Base-by-base conservation (phyloP, 768 basidiomycete species). In the Termitomyces heimii region DNA sequence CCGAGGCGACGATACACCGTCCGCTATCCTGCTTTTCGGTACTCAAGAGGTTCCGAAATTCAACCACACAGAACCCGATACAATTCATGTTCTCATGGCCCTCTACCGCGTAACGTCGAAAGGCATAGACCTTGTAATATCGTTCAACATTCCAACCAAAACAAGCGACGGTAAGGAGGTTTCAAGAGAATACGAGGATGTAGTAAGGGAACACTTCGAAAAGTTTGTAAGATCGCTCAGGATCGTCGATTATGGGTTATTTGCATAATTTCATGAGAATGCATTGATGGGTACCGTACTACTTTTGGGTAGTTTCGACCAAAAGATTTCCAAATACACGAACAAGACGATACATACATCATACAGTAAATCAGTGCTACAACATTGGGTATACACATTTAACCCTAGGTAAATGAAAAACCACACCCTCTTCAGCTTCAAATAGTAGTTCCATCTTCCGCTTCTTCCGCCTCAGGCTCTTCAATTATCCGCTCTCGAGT, bases 121-220 rank as follows among this genome's bases (percentile, higher is more conserved):
- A 69, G 76, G 77, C 34, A 81, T 87, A 6, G 97, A 99, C 67
- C 68, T 99, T 22, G 88, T 97, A 29, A 78, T 91, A 59, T 88
- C 89, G 18, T 86, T 87, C 66, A 98, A 95, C 70, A 79, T 89
- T 22, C 95, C 95, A 31, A 71, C 77, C 40, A 67, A 67, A 46
- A 71, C 82, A 12, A 69, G 71, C 16, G 78, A 80, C 55, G 77
- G 74, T 43, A 77, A 72, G 16, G 75, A 72, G 52, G 75, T 81
- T 39, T 69, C 64, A n/a, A 65, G 70, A 58, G 72, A 74, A 51
- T 70, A 69, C 28, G 65, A 72, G 39, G 65, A 67, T 58, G 66
- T 63, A 14, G 77, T 77, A 37, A 67, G 70, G 57, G 67, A 68
- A 56, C 80, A 82, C 53, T 91, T 92, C 59, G 67, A 79, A 16